Conservation (phyloP, 2,329 filamentous ascomycete genomes). For the Sporothrix variecibatus region DNA sequence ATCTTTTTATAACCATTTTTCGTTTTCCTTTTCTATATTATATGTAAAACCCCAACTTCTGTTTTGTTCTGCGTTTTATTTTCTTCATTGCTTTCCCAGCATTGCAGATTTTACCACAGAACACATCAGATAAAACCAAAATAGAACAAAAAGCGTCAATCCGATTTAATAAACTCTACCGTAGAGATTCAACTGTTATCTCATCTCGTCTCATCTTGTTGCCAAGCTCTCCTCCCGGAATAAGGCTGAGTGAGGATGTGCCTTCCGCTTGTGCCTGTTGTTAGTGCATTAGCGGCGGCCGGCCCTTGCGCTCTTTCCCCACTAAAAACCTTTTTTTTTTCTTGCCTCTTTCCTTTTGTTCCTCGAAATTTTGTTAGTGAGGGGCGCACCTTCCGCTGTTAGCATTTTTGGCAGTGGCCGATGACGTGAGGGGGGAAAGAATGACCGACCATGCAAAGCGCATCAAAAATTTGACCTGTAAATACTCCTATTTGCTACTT, state of each 20-base stretch:
- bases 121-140: neutral
- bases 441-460: neutral
- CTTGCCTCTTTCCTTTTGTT: neutral
- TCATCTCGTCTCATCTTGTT: neutral
- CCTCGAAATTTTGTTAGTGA: conserved; percentile 11
- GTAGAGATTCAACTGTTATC: neutral
- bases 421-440: conserved; percentile 17
- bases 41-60: neutral
- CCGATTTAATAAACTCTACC: neutral
- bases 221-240: neutral
- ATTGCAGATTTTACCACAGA: neutral
- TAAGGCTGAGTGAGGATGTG: conserved; percentile 11
- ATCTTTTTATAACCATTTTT: neutral
- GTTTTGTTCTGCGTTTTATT: conserved; percentile 9
- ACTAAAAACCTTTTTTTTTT: conserved; percentile 18
- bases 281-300: conserved; percentile 23
- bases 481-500: neutral
- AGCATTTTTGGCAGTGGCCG: neutral
- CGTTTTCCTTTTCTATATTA: neutral
- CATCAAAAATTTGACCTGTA: neutral
- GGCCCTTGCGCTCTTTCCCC: conserved; percentile 14
- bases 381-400: conserved; percentile 5
- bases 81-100: neutral
- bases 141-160: neutral
- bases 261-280: neutral